Base-by-base conservation (phyloP, 352 stramenopile genomes). In the Phytophthora sp. region DNA sequence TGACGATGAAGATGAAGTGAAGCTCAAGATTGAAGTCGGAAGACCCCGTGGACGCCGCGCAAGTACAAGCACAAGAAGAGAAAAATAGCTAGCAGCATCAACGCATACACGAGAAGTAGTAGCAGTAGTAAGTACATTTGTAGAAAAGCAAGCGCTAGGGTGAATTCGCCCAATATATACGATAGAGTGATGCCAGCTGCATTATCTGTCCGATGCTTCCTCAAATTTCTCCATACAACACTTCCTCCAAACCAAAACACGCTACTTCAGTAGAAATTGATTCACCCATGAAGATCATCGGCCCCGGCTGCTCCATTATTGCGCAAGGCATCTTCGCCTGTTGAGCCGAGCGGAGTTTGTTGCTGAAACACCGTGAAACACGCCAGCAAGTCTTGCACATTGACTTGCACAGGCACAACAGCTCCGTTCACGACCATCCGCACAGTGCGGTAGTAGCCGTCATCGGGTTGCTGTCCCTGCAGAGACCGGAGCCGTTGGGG, bases 381-480 rank as follows among this genome's bases (percentile, higher is more conserved):
- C 41, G 63, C 64, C 27, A 92, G 50, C 7, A 94, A 59, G 54
- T 94, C 83, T 27, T 69, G 70, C 21, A 92, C 76, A 45, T 92
- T 91, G 28, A 94, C 71, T 58, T 88, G 74, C 20, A 94, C 76
- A 0, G 85, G 58, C 18, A 94, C 83, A 20, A 92, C 74, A 12
- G 62, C 60, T 20, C 83, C 83, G 43, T 94, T 94, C 20, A 94
- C 42, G 3, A 92, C 45, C 81, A 94, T 92, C 24, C 82, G 76
- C 38, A 94, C 74, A 18, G 64, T 79, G 57, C 78, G 81, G 58
- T 92, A 94, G n/a, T 61, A 70, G 5, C 53, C 38, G 23, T 60
- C 52, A 13, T 79, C 46, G 34, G 27, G 28, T 12, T 51, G 41
- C 52, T 66, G 62, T 11, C 2, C 20, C 12, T 67, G 69, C n/a